Evolutionary conservation across 768 basidiomycete species (phyloP), one percentile per base, ranked within the genome.

Genomic region (Lactarius tabidus): DNA sequence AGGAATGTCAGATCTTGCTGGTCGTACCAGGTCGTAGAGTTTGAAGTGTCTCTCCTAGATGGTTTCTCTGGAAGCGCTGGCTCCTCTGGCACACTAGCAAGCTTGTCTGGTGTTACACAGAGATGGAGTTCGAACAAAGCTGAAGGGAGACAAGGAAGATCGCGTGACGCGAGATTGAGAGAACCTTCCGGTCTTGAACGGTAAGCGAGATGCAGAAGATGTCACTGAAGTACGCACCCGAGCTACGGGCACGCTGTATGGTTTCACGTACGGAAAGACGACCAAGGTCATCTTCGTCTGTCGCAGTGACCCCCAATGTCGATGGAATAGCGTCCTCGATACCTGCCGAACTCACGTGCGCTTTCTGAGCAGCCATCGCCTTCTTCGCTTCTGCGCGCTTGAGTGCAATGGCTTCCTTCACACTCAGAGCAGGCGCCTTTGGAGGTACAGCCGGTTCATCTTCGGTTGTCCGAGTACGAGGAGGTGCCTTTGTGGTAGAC

Each of bases 81-180:
- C 69, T 90, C 87, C 52, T 84, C 78, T 5, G 82, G 79, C 8
- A 87, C 87, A 6, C 83, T 85, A 72, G 84, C 82, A 43, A 93
- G 77, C n/a, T 81, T 79, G 52, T 87, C 85, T 1, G 92, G 88
- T 6, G 79, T 90, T 60, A 94, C 77, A 7, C 85, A 87, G 31
- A 94, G 79, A 75, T 93, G 92, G 12, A 91, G 82, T 69, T 92
- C 88, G 70, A 91, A 94, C 29, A 94, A 77, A 1, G 84, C 87
- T 4, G 88, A 88, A 5, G 91, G 91, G 26, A 93, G 73, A 72
- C 90, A 90, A 3, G 80, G 82, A 66, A 94, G 76, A 57, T 82
- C 84, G 66, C 92, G 86, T 28, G 90, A 86, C 7, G 88, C 82
- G 68, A 93, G 77, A 75, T 93, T 93, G 71, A 93, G 78, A 41